Base-by-base conservation (phyloP, 2,329 filamentous ascomycete species). In the Calonectria pteridis region DNA sequence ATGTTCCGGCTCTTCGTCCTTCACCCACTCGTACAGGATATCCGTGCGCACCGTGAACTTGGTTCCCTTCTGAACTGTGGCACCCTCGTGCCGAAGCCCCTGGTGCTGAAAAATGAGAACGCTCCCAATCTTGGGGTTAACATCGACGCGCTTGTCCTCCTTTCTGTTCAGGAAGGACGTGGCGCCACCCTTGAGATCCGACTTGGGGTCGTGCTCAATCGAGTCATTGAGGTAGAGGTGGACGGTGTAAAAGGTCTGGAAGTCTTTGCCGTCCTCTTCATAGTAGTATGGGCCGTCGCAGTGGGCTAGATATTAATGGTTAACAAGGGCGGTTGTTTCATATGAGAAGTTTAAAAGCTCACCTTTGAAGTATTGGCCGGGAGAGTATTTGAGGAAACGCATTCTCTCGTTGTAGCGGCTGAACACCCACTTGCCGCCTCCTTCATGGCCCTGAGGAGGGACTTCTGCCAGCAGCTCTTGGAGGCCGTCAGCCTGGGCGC, bases 331-430 rank as follows among this genome's bases (percentile, higher is more conserved):
- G 11, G 3, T 43, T 43, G 11, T 50, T 43, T 43, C 6, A n/a
- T 18, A 43, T 43, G 37, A 6, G 37, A 2, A 6, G 37, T 16
- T 31, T 31, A 3, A 20, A 6, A 11, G 69, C 85, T 81, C 70
- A 87, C 86, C 88, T 73, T 88, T 89, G 79, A 97, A 97, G 81
- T 93, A 96, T 78, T 95, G 92, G 0, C 94, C 94, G 0, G 87
- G 84, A 0, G 88, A 88, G 81, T 97, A 97, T 79, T 91, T 93
- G 65, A 97, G 84, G 78, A 96, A 96, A 33, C 95, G 87, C 89
- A 96, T 89, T 43, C 94, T 86, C 81, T 95, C 90, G 82, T 97
- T 97, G 51, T 94, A 82, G 13, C 92, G 77, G 40, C 82, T 74
- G 75, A 90, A 88, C 63, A 82, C 80, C 87, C 88, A 88, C 62